These are phyloP conservation scores for Fusarium neocosmosporiellum DNA, from an alignment of 2,329 filamentous ascomycete genomes.

Conservation along the genomic window DNA sequence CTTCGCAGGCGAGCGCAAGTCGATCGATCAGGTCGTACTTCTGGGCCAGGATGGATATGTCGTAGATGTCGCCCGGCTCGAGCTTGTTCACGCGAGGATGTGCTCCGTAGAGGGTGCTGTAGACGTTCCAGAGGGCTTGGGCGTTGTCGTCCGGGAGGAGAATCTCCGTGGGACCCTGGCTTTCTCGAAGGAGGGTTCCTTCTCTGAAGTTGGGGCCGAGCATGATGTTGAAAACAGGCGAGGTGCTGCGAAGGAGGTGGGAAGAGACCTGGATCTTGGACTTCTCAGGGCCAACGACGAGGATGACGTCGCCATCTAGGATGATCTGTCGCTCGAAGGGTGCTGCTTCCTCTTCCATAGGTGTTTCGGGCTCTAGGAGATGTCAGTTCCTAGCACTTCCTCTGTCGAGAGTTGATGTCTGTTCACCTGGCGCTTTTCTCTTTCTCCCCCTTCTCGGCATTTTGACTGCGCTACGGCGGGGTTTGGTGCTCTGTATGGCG, in stretches of 20 bases:
- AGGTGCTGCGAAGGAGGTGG: not conserved
- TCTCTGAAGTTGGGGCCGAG: not conserved
- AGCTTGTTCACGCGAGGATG: not conserved
- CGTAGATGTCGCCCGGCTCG: not conserved
- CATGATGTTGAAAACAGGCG: not conserved
- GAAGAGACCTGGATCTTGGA: not conserved
- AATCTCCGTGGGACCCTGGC: not conserved
- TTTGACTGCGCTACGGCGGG: no score
- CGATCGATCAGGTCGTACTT: not conserved
- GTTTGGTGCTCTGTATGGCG: not conserved
- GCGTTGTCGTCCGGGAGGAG: not conserved
- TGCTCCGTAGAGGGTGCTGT: not conserved
- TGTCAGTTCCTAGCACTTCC: not conserved
- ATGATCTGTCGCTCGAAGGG: not conserved
- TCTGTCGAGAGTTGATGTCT: not conserved
- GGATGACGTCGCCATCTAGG: not conserved
- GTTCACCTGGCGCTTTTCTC: not conserved
- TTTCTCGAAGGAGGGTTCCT: not conserved
- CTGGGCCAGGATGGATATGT: not conserved
- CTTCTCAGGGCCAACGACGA: not conserved
- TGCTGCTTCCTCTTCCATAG: not conserved
- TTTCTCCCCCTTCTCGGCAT: not conserved
- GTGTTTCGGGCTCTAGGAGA: not conserved
- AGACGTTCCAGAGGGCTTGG: fast-evolving
- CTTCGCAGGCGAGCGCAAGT: not conserved